Conservation (phyloP, 208 protist species). For the Acanthamoeba healyi region DNA sequence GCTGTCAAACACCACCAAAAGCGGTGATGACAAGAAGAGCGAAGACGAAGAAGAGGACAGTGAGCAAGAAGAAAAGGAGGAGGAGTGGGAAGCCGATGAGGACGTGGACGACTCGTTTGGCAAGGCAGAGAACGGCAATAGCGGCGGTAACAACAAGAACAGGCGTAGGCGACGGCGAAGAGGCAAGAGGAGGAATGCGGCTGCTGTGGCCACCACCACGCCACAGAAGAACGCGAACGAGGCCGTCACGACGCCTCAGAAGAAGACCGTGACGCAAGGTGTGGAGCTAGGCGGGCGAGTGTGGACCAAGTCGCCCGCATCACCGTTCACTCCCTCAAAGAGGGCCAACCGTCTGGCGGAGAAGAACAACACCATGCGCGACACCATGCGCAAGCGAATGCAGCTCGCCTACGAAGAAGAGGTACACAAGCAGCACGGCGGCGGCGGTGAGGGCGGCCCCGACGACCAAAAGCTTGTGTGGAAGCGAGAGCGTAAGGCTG, state of each 20-base stretch:
- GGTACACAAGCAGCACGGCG: neutral
- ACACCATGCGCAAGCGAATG: constrained; percentile 12
- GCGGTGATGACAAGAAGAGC: neutral
- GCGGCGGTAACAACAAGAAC: neutral
- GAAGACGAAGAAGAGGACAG: neutral
- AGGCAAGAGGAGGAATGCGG: neutral
- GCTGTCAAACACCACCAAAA: neutral
- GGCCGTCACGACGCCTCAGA: neutral
- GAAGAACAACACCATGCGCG: constrained; percentile 48
- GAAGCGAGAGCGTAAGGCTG: neutral
- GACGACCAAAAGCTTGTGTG: neutral
- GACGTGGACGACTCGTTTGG: neutral
- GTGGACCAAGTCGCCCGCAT: constrained; percentile 26
- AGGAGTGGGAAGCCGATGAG: neutral
- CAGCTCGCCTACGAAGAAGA: constrained; percentile 42
- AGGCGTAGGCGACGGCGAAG: neutral
- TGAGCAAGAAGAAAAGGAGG: neutral
- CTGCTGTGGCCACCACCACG: neutral
- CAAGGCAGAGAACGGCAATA: neutral
- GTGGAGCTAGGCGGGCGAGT: constrained; percentile 16
- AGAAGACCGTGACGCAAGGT: neutral
- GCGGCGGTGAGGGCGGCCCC: neutral
- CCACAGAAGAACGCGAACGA: neutral
- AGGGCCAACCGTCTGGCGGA: constrained; percentile 14
- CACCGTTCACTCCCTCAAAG: neutral